phyloP scores from a whole-genome alignment of 352 stramenopile species.

The Phytophthora litchii region DNA sequence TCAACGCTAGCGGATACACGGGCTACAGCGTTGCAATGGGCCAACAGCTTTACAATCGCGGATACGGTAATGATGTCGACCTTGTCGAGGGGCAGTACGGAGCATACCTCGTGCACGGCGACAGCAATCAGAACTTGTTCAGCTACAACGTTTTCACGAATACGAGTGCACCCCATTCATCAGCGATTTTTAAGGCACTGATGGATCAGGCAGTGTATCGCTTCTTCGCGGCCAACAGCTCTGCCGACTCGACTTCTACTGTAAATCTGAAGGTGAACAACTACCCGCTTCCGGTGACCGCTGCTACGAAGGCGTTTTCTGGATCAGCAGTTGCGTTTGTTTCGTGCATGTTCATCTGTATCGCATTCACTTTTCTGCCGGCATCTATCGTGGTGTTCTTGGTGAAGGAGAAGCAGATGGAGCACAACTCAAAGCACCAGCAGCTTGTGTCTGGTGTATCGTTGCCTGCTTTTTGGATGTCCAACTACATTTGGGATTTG shows the following conservation, averaged over 20 bases:
- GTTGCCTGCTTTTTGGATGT: slow-evolving; percentile 94
- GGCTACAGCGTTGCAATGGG: slow-evolving; percentile 43
- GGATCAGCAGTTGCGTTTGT: slow-evolving; percentile 39
- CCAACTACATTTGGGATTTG: slow-evolving; percentile 94
- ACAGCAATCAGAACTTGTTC: slow-evolving; percentile 40
- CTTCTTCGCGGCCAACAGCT: slow-evolving; percentile 42
- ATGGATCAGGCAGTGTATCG: slow-evolving; percentile 59
- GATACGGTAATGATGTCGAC: slow-evolving; percentile 31
- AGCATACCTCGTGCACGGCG: slow-evolving; percentile 44
- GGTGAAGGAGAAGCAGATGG: slow-evolving; percentile 91
- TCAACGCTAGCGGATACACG: slow-evolving; percentile 45
- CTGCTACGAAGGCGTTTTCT: slow-evolving; percentile 38
- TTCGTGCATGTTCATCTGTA: slow-evolving; percentile 86
- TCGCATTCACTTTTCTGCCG: slow-evolving; percentile 90
- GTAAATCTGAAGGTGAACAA: slow-evolving; percentile 51
- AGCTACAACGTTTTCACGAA: slow-evolving; percentile 66
- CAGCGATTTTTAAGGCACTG: slow-evolving; percentile 56
- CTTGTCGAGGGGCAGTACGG: slow-evolving; percentile 44
- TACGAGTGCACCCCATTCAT: slow-evolving; percentile 47
- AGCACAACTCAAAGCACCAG: slow-evolving; percentile 95
- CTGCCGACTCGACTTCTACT: slow-evolving; percentile 3
- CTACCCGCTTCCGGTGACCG: slow-evolving; percentile 49
- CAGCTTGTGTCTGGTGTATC: slow-evolving; percentile 93
- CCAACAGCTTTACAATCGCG: slow-evolving; percentile 48
- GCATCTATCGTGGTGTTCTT: slow-evolving; percentile 93